These are phyloP conservation scores for Metarhizium robertsii DNA, from an alignment of 2,329 filamentous ascomycete genomes.

Conservation along the genomic window DNA sequence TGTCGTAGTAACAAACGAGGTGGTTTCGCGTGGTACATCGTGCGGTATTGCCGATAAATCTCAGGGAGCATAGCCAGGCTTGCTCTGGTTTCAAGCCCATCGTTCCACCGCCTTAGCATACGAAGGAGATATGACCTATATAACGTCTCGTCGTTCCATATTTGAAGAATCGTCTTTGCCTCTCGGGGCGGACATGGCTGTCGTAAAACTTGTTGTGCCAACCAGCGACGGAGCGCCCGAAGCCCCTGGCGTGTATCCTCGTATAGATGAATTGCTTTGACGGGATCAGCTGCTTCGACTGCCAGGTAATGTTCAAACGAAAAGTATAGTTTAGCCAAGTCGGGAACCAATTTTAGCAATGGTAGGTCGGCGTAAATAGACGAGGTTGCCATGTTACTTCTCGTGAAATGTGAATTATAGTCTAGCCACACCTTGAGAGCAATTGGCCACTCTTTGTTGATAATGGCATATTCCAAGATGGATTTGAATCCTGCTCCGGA, in stretches of 20 bases:
- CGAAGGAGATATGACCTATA: conserved; percentile 35
- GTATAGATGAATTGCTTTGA: conserved; percentile 14
- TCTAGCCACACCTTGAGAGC: conserved; percentile 27
- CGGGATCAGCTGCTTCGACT: conserved; percentile 14
- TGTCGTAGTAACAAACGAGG: conserved; percentile 29
- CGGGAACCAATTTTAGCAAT: conserved; percentile 16
- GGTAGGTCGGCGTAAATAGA: conserved; percentile 1
- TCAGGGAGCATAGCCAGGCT: conserved; percentile 24
- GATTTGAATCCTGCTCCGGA: conserved; percentile 31
- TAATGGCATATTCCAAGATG: conserved; percentile 32
- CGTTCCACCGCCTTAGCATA: conserved; percentile 21
- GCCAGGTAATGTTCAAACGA: conserved; percentile 24
- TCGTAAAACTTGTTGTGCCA: conserved; percentile 21
- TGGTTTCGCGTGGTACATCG: conserved; percentile 28
- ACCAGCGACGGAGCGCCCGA: conserved; percentile 17
- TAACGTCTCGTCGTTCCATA: conserved; percentile 26
- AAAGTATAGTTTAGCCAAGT: conserved; percentile 22
- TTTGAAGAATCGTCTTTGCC: conserved; percentile 29
- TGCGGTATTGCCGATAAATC: conserved; percentile 37
- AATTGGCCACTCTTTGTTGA: conserved; percentile 24
- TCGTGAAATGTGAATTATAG: conserved; percentile 16
- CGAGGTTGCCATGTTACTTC: not conserved
- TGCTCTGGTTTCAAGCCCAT: conserved; percentile 16
- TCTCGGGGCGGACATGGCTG: conserved; percentile 24
- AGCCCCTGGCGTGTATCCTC: conserved; percentile 15